Evolutionary conservation across 2,329 filamentous ascomycete genomes (phyloP).

Genomic region (Bipolaris gigantea): DNA sequence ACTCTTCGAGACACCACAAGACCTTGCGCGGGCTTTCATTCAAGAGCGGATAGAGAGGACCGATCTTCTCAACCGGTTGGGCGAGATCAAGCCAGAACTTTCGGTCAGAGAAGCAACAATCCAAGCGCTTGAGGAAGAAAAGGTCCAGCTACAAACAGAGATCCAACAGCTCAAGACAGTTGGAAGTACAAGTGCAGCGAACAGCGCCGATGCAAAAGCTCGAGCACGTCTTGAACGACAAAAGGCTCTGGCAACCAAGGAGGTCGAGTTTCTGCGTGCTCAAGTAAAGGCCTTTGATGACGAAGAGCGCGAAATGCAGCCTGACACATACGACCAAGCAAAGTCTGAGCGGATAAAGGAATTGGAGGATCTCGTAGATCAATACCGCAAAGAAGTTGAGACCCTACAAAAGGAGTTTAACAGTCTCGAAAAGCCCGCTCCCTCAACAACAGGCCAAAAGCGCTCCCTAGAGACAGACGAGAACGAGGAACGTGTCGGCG

Average conservation of each 20-base stretch:
- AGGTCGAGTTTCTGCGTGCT: constrained; percentile 89
- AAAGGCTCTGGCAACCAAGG: constrained; percentile 80
- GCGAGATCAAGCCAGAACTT: constrained; percentile 76
- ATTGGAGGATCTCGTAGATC: constrained; percentile 81
- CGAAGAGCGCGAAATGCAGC: constrained; percentile 84
- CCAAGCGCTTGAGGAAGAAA: constrained; percentile 71
- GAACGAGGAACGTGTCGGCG: constrained; percentile 72
- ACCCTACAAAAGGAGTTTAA: constrained; percentile 74
- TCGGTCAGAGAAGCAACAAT: constrained; percentile 76
- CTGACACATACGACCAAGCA: constrained; percentile 74
- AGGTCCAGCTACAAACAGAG: constrained; percentile 64
- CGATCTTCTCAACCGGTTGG: constrained; percentile 77
- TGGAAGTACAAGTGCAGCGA: constrained; percentile 42
- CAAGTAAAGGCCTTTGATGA: constrained; percentile 85
- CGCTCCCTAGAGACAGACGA: constrained; percentile 60
- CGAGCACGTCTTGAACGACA: constrained; percentile 81
- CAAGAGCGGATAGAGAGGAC: constrained; percentile 79
- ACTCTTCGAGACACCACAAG: constrained; percentile 86
- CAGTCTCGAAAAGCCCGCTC: constrained; percentile 60
- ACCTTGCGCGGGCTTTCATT: constrained; percentile 79
- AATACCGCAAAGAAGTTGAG: constrained; percentile 81
- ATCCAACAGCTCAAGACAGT: constrained; percentile 68
- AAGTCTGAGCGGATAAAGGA: constrained; percentile 75
- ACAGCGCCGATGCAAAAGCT: constrained; percentile 62
- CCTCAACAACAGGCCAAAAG: constrained; percentile 58